Conservation (phyloP, 2,329 filamentous ascomycete species). For the Penicillium vulpinum region DNA sequence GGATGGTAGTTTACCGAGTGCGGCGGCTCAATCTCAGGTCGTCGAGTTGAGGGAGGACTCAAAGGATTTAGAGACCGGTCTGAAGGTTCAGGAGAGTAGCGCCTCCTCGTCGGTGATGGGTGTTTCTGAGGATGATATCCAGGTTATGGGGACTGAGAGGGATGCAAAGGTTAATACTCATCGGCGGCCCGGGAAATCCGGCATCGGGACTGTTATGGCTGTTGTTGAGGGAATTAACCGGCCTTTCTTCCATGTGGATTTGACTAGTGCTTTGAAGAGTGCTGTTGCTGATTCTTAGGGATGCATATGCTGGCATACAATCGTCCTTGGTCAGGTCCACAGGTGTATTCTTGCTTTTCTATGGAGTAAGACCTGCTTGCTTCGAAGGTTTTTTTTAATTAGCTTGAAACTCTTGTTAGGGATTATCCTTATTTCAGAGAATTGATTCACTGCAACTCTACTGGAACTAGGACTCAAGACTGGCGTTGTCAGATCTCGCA, state of each 20-base stretch:
- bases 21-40: neutral
- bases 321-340: neutral
- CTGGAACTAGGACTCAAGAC: neutral
- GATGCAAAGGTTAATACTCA: neutral
- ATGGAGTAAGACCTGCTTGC: neutral
- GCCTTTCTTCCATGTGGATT: constrained; percentile 85
- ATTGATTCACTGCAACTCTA: neutral
- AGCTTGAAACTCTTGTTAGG: neutral
- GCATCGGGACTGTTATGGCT: constrained; percentile 57
- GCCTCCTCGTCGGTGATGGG: neutral
- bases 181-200: constrained; percentile 44
- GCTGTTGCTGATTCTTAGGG: constrained; percentile 64
- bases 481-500: constrained; percentile 6
- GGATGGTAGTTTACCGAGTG: neutral
- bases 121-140: neutral
- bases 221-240: constrained; percentile 76
- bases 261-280: constrained; percentile 80
- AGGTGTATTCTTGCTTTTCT: neutral
- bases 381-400: neutral
- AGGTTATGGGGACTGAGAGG: neutral
- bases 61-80: neutral
- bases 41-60: neutral
- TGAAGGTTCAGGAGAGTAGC: neutral
- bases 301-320: neutral
- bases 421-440: neutral